Percentiles rank a stretch among this genome's conserved stretches.
Conservation (phyloP, 345 rosid species). For the Moringa oleifera region DNA sequence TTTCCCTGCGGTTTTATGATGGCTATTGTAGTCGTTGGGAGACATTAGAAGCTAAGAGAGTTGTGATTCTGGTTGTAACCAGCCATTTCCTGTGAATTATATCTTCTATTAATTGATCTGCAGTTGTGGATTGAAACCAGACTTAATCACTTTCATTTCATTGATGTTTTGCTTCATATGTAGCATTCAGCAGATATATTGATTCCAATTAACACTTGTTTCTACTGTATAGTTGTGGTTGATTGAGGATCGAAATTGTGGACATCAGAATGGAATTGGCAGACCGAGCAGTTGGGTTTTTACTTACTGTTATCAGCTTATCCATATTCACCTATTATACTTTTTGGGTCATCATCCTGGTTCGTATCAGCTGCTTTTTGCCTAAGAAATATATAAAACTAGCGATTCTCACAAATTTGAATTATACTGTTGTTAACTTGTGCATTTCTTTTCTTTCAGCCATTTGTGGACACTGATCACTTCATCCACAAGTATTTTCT, state of each 20-base stretch:
- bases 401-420: not conserved
- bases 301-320: conserved; percentile 60
- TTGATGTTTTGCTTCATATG: not conserved
- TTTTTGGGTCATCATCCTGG: conserved; percentile 95
- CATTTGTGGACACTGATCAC: conserved; percentile 85
- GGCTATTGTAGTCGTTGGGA: too few species aligned
- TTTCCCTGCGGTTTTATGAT: too few species aligned
- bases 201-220: too few species aligned
- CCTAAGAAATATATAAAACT: not conserved
- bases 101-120: too few species aligned
- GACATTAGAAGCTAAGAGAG: too few species aligned
- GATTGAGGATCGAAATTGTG: conserved; percentile 10
- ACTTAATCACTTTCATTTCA: not conserved
- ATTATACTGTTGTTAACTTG: not conserved
- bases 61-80: too few species aligned
- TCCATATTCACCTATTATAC: conserved; percentile 87
- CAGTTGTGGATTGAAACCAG: too few species aligned
- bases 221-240: not conserved
- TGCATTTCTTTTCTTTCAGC: conserved; percentile 42
- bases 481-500: conserved; percentile 84
- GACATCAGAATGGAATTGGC: conserved; percentile 64
- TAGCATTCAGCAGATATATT: too few species aligned
- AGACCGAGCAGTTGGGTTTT: conserved; percentile 77
- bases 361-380: conserved; percentile 20
- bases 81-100: too few species aligned